These are phyloP conservation scores for Tulasnella sp. DNA, from an alignment of 768 basidiomycete species.

Conservation along the genomic window DNA sequence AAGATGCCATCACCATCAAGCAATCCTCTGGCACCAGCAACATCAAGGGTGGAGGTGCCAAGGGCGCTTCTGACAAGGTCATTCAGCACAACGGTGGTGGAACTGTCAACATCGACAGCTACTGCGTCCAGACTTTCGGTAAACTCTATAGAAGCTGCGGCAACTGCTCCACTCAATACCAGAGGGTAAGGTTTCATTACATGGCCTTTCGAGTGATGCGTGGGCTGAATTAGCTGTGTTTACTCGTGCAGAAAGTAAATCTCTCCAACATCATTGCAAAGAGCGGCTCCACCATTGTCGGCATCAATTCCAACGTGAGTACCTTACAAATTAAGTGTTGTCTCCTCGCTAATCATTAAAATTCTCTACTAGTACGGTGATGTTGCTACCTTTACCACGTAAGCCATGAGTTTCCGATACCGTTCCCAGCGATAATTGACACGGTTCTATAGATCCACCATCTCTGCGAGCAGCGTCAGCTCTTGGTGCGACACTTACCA, in stretches of 20 bases:
- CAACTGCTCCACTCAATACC: conserved; percentile 11
- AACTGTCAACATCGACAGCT: too few relatives aligned
- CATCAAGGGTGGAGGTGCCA: conserved; percentile 15
- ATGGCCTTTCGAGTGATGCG: neutral
- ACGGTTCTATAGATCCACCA: neutral
- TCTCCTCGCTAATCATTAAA: too few relatives aligned
- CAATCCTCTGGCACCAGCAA: conserved; percentile 6
- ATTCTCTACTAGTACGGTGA: too few relatives aligned
- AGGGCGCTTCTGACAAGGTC: too few relatives aligned
- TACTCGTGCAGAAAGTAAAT: too few relatives aligned
- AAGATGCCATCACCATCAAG: conserved; percentile 4
- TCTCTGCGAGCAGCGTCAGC: neutral
- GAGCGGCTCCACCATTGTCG: neutral
- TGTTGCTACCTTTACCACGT: neutral
- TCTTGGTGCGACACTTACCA: conserved; percentile 5
- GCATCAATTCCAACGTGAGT: neutral
- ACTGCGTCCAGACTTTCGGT: too few relatives aligned
- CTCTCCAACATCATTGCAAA: neutral
- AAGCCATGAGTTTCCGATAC: neutral
- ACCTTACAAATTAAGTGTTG: neutral
- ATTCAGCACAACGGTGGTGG: too few relatives aligned
- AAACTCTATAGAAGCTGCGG: conserved; percentile 7
- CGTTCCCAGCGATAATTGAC: neutral
- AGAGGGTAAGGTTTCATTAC: neutral
- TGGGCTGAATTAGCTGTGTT: too few relatives aligned